These are phyloP conservation scores for Umbelopsis vinacea DNA, from an alignment of 192 early-diverging fungal genomes.

Conservation along the genomic window DNA sequence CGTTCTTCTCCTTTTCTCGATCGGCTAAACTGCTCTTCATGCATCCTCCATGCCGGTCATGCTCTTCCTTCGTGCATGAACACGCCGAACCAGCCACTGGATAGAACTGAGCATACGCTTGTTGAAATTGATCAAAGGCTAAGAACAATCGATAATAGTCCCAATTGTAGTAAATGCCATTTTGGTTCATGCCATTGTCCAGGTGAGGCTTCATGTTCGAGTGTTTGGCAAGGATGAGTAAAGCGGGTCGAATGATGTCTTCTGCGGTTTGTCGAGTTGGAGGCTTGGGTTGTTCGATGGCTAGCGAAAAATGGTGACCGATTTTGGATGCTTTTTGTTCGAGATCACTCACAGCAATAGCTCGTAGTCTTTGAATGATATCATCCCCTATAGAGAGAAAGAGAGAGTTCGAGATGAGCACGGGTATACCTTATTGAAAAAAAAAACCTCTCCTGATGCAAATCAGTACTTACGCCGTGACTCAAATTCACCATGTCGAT, in stretches of 20 bases:
- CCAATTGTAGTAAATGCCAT: conserved; percentile 46
- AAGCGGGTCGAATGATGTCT: conserved; percentile 24
- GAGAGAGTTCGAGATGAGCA: background rate
- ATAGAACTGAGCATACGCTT: conserved; percentile 31
- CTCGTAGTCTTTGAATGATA: conserved; percentile 30
- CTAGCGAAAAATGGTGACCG: conserved; percentile 18
- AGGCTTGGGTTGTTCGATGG: conserved; percentile 23
- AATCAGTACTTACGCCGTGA: conserved; percentile 31
- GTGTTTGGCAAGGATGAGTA: conserved; percentile 25
- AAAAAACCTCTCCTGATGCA: too few species aligned
- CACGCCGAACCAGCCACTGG: conserved; percentile 21
- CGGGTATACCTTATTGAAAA: too few species aligned
- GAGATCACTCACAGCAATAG: conserved; percentile 23
- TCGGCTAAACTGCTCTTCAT: conserved; percentile 12
- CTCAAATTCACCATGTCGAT: conserved; percentile 45
- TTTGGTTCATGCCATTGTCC: conserved; percentile 46
- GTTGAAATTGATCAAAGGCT: conserved; percentile 43
- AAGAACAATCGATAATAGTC: conserved; percentile 40
- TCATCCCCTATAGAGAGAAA: conserved; percentile 26
- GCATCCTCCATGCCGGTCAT: conserved; percentile 19
- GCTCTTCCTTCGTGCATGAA: conserved; percentile 15
- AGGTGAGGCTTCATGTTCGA: conserved; percentile 43
- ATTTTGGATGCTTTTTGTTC: conserved; percentile 32
- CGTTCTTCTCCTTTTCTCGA: conserved; percentile 36
- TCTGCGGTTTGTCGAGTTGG: conserved; percentile 24